phyloP scores from a whole-genome alignment of 2,329 filamentous ascomycete species.

The Lachnellula willkommii region DNA sequence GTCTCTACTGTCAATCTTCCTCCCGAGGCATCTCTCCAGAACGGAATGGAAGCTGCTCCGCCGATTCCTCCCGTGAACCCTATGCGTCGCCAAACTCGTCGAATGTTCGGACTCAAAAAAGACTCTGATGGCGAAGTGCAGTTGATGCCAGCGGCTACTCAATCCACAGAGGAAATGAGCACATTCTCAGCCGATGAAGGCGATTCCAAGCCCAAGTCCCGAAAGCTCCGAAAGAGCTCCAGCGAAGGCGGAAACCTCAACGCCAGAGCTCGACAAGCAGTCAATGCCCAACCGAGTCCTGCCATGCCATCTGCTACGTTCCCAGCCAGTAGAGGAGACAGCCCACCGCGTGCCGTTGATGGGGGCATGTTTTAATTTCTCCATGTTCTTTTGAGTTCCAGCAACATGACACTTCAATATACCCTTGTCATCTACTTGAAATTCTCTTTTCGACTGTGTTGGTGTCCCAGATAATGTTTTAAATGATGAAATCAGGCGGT shows the following conservation, averaged over 20 bases:
- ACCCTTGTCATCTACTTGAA: conserved; percentile 15
- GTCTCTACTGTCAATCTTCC: conserved; percentile 30
- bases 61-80: conserved; percentile 32
- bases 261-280: conserved; percentile 23
- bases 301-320: conserved; percentile 23
- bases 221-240: conserved; percentile 27
- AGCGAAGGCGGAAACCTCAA: conserved; percentile 32
- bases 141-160: conserved; percentile 24
- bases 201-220: conserved; percentile 21
- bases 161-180: conserved; percentile 30
- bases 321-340: conserved; percentile 10
- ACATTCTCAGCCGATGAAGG: conserved; percentile 31
- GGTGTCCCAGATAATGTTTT: conserved; percentile 23
- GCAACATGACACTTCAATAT: conserved; percentile 14
- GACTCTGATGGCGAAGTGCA: conserved; percentile 17
- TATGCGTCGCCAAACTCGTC: conserved; percentile 28
- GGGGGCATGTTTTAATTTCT: conserved; percentile 29
- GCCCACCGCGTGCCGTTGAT: conserved; percentile 19
- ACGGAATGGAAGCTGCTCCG: conserved; percentile 25
- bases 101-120: conserved; percentile 29
- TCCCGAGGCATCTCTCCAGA: conserved; percentile 25
- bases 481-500: conserved; percentile 12
- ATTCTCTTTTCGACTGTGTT: conserved; percentile 5
- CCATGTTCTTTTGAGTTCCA: conserved; percentile 1
- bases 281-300: conserved; percentile 23